Evolutionary conservation across 2,329 filamentous ascomycete genomes (phyloP), one percentile per base, ranked within the genome.

Genomic region (Sporothrix globosa): DNA sequence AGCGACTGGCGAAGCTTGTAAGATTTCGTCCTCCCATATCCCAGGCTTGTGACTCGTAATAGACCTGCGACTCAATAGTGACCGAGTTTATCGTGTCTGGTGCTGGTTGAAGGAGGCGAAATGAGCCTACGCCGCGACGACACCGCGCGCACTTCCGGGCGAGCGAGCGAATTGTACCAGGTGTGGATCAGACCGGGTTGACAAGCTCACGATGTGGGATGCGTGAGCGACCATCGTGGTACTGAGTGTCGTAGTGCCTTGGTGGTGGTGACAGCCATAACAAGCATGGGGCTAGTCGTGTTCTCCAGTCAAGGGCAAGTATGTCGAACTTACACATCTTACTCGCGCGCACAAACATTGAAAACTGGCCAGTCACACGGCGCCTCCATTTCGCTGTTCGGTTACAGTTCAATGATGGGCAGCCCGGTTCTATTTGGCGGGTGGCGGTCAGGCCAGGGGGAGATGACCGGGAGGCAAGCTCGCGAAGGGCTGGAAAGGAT

Each of bases 181-280:
- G 58, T 50, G 73, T 74, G 74, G 74, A 71, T 63, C 70, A 70
- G 73, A 72, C 73, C 69, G 71, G 74, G 73, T 73, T 73, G 66
- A 68, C 67, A 60, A 61, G 67, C 54, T 70, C 68, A 65, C 56
- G 68, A 70, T 67, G 69, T 69, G 70, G 69, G 71, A 70, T 69
- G 65, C 46, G 48, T 71, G 54, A 52, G 56, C 67, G 60, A 50
- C 56, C 24, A 52, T 17, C 17, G 30, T 24, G 46, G 61, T n/a
- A 67, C 60, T 21, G 41, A 48, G 44, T 50, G 24, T 66, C 44
- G 61, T 66, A 52, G 61, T 52, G 44, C 24, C 63, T 41, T 67
- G 27, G 41, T 70, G 70, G 34, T 58, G n/a, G 66, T 69, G 52
- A 48, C 46, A 27, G 56, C 56, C 34, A 44, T 44, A 44, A 13